Base-by-base conservation (phyloP, 305 asterid genomes). In the Fraxinus floribunda region DNA sequence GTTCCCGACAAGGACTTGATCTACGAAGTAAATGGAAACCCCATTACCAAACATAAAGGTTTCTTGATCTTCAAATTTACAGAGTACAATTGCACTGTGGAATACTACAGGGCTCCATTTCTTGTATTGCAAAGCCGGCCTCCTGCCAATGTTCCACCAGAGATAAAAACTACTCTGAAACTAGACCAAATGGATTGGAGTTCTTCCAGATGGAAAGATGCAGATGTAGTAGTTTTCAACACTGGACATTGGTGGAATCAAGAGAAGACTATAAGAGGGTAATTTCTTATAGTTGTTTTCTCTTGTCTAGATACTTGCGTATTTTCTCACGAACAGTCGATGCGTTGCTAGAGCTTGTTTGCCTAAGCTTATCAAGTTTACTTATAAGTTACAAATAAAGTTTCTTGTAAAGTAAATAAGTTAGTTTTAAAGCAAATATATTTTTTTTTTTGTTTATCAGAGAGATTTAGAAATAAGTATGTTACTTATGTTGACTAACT, bases 11-110 rank as follows among this genome's bases (percentile, higher is more conserved):
- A 88, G 83, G 86, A 80, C 80, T 85, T 91, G 0, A 85, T 95
- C 22, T 91, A 91, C 46, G 99, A 95, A 89, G 96, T 93, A 6
- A 89, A 93, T 38, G 98, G 99, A 16, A 93, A 89, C 41, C 98
- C 99, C 52, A 95, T 95, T 73, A 94, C 99, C 0, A 95, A 95
- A 80, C 99, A 95, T 90, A 95, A 92, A 84, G 98, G 99, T 7
- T 95, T 89, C 86, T 82, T 95, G 86, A 81, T 94, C 78, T 95
- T 94, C 91, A 91, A 86, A 80, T 95, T 95, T 78, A 39, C 13
- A 6, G 96, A 93, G 9, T 95, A 94, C 70, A 95, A 95, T 71
- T 90, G 97, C 96, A 94, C 97, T 0, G 85, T 95, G 49, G 99
- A 94, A 86, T 93, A 94, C 89, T 93, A 90, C 81, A 87, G 99